A percentile compares a stretch with the other conserved stretches of the same genome.
These are phyloP conservation scores for Yamadazyma phyllophila DNA, from an alignment of 805 yeast genomes.

Conservation along the genomic window DNA sequence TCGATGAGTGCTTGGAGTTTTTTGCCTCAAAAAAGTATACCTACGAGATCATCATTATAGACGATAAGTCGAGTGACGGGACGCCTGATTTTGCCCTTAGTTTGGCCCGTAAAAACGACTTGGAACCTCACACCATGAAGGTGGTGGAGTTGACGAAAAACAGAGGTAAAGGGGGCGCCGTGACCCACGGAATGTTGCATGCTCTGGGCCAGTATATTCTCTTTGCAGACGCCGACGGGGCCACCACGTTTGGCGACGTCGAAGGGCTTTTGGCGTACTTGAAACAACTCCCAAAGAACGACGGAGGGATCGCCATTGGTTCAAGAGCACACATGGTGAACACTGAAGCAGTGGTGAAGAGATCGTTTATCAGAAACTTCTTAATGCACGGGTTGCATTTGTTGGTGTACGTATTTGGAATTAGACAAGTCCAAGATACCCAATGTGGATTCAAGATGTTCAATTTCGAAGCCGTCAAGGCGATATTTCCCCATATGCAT, in stretches of 20 bases:
- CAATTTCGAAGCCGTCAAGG: constrained; percentile 60
- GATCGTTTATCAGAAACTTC: constrained; percentile 83
- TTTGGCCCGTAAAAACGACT: constrained; percentile 49
- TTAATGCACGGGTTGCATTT: constrained; percentile 91
- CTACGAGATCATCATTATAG: constrained; percentile 83
- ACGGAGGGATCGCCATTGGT: constrained; percentile 76
- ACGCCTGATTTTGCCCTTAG: constrained; percentile 70
- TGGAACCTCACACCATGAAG: constrained; percentile 60
- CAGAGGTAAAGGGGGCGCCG: constrained; percentile 90
- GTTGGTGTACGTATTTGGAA: constrained; percentile 84
- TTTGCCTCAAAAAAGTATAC: constrained; percentile 35
- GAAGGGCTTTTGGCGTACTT: constrained; percentile 48
- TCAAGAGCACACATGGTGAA: constrained; percentile 96
- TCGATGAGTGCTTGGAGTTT: constrained; percentile 63
- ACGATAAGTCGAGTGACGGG: constrained; percentile 86
- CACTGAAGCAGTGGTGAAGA: constrained; percentile 94
- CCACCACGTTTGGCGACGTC: constrained; percentile 76
- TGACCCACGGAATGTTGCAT: constrained; percentile 83
- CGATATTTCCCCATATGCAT: constrained; percentile 85
- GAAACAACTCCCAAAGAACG: constrained; percentile 14
- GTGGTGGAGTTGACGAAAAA: constrained; percentile 70
- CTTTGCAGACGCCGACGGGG: constrained; percentile 98
- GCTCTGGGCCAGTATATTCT: constrained; percentile 70
- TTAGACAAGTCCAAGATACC: constrained; percentile 82
- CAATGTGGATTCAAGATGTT: constrained; percentile 97